A percentile compares a stretch with the other conserved stretches of the same genome.
These are phyloP conservation scores for Neonectria neomacrospora DNA, from an alignment of 2,329 filamentous ascomycete species.

Conservation along the genomic window DNA sequence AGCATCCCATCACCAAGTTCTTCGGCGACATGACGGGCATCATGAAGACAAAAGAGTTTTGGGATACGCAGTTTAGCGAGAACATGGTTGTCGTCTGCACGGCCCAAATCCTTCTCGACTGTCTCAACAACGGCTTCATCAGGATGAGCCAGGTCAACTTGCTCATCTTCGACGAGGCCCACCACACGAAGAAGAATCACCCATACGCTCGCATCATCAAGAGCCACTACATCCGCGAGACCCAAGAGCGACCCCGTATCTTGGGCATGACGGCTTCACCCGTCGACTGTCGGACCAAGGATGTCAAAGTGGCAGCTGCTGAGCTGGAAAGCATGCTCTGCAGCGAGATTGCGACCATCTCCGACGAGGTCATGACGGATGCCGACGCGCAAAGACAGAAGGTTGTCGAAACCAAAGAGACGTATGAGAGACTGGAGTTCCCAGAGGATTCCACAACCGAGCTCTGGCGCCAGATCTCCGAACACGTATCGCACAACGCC, in stretches of 20 bases:
- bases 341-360: constrained; percentile 82
- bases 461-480: constrained; percentile 69
- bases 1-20: constrained; percentile 77
- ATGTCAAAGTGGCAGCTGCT: constrained; percentile 75
- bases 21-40: constrained; percentile 74
- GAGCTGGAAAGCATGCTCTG: constrained; percentile 82
- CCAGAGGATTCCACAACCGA: constrained; percentile 67
- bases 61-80: constrained; percentile 63
- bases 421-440: constrained; percentile 57
- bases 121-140: constrained; percentile 82
- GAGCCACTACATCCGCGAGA: constrained; percentile 76
- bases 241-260: constrained; percentile 73
- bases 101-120: constrained; percentile 84
- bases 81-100: constrained; percentile 94
- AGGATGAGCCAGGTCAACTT: constrained; percentile 86
- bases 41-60: constrained; percentile 57
- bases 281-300: constrained; percentile 78
- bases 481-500: constrained; percentile 52
- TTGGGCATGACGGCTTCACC: constrained; percentile 98
- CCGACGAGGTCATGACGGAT: constrained; percentile 50
- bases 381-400: constrained; percentile 43
- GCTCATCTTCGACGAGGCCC: constrained; percentile 94
- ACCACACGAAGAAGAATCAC: constrained; percentile 95
- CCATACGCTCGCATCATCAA: constrained; percentile 91
- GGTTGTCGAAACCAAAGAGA: constrained; percentile 65